Conservation (phyloP, 1,284 basidiomycete species). For the Apiotrichum domesticum region DNA sequence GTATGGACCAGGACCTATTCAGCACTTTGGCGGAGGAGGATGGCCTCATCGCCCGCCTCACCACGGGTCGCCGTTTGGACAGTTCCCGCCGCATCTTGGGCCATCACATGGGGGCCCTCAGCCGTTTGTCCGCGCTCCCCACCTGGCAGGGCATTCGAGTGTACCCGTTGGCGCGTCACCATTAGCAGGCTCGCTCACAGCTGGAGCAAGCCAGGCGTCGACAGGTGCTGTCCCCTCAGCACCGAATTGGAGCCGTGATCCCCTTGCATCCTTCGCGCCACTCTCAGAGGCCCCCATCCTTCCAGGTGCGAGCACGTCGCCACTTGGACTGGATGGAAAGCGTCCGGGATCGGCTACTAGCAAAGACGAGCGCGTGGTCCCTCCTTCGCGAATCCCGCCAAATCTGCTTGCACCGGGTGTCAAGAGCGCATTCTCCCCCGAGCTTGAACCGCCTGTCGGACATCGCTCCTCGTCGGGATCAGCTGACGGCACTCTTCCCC, state of each 20-base stretch:
- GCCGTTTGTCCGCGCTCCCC: constrained; percentile 9
- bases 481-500: not conserved
- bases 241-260: not conserved
- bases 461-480: not conserved
- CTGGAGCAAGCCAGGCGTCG: not conserved
- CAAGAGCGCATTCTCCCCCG: constrained; percentile 1
- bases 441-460: not conserved
- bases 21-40: constrained; percentile 13
- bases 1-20: constrained; percentile 13
- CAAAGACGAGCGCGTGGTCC: constrained; percentile 4
- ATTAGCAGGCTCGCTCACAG: constrained; percentile 37
- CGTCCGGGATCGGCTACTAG: not conserved
- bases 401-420: not conserved
- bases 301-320: constrained; percentile 9
- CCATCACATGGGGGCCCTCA: constrained; percentile 12
- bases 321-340: not conserved
- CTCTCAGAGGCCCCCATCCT: not conserved
- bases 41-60: constrained; percentile 15
- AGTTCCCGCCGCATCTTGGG: constrained; percentile 14
- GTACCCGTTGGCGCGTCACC: constrained; percentile 34
- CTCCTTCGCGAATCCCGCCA: constrained; percentile 1
- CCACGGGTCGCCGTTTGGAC: constrained; percentile 28
- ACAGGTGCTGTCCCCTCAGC: not conserved
- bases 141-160: constrained; percentile 14
- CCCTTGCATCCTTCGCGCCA: not conserved